phyloP scores from a whole-genome alignment of 306 rosid genomes.

The Glycine soja region DNA sequence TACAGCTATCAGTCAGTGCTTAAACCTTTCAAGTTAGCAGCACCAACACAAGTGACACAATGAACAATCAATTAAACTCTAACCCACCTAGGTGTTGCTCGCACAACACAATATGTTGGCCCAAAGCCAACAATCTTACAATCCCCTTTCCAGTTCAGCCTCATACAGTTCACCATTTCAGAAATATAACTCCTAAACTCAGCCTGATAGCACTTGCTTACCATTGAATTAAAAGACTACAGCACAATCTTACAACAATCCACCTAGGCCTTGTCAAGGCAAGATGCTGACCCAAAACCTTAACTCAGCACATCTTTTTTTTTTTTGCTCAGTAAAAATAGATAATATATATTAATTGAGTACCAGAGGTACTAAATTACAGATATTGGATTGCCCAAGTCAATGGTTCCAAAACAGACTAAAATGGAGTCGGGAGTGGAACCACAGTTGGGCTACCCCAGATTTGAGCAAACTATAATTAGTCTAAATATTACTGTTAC shows the following conservation, averaged over 20 bases:
- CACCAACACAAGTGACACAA: background rate
- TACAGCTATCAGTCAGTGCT: background rate
- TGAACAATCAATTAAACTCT: background rate
- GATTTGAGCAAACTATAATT: no score
- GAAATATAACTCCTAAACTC: slow-evolving; percentile 3
- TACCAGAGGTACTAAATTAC: no score
- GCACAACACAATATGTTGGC: background rate
- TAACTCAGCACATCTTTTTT: background rate
- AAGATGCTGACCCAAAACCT: slow-evolving; percentile 17
- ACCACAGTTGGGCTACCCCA: no score
- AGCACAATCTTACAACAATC: slow-evolving; percentile 1
- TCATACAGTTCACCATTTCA: background rate
- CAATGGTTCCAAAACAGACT: no score
- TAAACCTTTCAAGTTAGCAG: slow-evolving; percentile 1
- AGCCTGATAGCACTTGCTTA: background rate
- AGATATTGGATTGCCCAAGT: no score
- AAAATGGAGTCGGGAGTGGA: no score
- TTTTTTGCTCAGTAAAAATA: no score
- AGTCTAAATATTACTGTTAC: no score
- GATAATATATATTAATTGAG: no score
- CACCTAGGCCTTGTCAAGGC: slow-evolving; percentile 22
- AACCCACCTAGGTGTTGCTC: background rate
- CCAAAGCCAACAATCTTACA: slow-evolving; percentile 15
- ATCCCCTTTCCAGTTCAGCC: background rate
- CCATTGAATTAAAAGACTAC: background rate